phyloP scores from a whole-genome alignment of 176 grass and related monocot genomes.

The Elymus sibiricus region DNA sequence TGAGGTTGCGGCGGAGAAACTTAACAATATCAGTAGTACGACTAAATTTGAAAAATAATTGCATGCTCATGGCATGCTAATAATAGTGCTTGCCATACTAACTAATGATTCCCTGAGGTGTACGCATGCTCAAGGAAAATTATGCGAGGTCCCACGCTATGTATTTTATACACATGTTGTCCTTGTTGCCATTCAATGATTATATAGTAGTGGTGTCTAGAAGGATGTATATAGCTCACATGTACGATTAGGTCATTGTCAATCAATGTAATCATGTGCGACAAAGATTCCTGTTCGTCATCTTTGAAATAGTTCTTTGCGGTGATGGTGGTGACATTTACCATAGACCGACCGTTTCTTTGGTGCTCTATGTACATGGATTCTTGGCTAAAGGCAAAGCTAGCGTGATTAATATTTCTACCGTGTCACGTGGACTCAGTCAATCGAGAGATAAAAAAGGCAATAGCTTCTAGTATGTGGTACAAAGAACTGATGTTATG shows the following conservation, averaged over 20 bases:
- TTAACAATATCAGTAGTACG: not conserved
- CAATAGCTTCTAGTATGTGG: not conserved
- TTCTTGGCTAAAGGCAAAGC: not conserved
- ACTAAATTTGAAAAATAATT: not conserved
- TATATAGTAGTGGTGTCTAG: not conserved
- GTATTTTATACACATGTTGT: not conserved
- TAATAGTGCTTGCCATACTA: conserved; percentile 8
- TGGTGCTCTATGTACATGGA: not conserved
- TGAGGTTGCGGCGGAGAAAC: not conserved
- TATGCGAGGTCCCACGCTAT: not conserved
- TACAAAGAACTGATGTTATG: not conserved
- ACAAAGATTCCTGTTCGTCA: conserved; percentile 25
- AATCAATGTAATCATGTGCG: conserved; percentile 29
- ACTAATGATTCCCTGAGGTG: not conserved
- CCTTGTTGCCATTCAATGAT: conserved; percentile 23
- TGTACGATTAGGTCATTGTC: conserved; percentile 32
- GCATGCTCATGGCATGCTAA: not conserved
- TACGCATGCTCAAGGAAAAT: not conserved
- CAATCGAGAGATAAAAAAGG: not conserved
- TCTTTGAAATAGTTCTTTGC: conserved; percentile 14
- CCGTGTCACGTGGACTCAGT: not conserved
- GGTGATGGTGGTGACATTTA: not conserved
- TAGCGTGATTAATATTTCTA: not conserved
- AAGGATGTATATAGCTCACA: conserved; percentile 27
- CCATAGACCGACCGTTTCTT: not conserved